Conservation (phyloP, 1,284 basidiomycete genomes). For the Baeospora myosura region DNA sequence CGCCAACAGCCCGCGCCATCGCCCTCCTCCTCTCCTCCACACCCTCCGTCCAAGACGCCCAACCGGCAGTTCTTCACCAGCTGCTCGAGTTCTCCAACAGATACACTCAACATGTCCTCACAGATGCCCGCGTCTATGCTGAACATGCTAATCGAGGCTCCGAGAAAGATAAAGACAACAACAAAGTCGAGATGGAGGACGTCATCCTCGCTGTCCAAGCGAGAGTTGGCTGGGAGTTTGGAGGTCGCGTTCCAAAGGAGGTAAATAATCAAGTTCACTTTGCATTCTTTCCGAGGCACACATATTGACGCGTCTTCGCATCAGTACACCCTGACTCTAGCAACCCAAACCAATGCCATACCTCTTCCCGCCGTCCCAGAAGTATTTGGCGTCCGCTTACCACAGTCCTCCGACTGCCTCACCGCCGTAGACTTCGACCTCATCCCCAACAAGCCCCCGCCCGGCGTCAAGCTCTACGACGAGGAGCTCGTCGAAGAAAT, state of each 20-base stretch:
- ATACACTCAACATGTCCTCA: slow-evolving; percentile 89
- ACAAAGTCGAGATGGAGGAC: slow-evolving; percentile 86
- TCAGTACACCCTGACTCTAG: slow-evolving; percentile 84
- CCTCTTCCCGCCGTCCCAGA: slow-evolving; percentile 92
- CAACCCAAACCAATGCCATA: slow-evolving; percentile 83
- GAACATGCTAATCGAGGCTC: slow-evolving; percentile 88
- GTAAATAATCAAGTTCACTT: slow-evolving; percentile 40
- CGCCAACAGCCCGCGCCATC: slow-evolving; percentile 86
- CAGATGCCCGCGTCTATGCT: slow-evolving; percentile 86
- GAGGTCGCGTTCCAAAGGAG: slow-evolving; percentile 91
- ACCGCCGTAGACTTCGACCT: slow-evolving; percentile 91
- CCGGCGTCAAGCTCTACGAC: slow-evolving; percentile 64
- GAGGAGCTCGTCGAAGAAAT: slow-evolving; percentile 75
- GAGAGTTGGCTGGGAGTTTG: slow-evolving; percentile 91
- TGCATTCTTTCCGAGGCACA: slow-evolving; percentile 1
- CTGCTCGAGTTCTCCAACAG: slow-evolving; percentile 93
- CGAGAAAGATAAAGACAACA: no score
- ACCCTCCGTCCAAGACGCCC: slow-evolving; percentile 88
- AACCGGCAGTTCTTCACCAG: slow-evolving; percentile 91
- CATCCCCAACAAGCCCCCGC: slow-evolving; percentile 79
- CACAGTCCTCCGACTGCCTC: slow-evolving; percentile 75
- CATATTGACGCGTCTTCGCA: slow-evolving; percentile 8
- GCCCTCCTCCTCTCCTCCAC: slow-evolving; percentile 89
- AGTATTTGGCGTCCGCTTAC: slow-evolving; percentile 89
- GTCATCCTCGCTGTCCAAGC: slow-evolving; percentile 88